Conservation (phyloP, 257 asterid genomes). For the Prunella vulgaris region DNA sequence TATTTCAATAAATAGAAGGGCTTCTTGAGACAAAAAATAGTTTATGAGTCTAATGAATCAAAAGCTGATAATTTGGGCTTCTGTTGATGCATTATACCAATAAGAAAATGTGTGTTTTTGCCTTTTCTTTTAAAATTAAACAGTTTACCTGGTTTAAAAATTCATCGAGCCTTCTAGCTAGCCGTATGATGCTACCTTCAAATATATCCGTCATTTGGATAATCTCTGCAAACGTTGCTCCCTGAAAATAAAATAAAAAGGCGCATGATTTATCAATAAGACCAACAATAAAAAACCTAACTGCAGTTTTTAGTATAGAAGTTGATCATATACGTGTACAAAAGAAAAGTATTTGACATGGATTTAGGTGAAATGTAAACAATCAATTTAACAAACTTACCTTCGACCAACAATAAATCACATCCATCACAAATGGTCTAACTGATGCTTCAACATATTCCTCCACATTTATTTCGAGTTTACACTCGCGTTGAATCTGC, state of each 20-base stretch:
- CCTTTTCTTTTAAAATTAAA: neutral
- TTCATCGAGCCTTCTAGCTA: constrained; percentile 90
- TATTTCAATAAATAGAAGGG: too few relatives aligned
- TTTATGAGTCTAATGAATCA: too few relatives aligned
- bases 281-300: constrained; percentile 5
- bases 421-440: constrained; percentile 93
- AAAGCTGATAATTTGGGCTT: too few relatives aligned
- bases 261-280: neutral
- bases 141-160: constrained; percentile 80
- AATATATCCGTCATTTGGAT: constrained; percentile 87
- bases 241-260: constrained; percentile 39
- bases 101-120: neutral
- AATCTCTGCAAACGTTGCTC: constrained; percentile 78
- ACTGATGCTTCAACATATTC: constrained; percentile 94
- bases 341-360: neutral
- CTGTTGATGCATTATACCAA: too few relatives aligned
- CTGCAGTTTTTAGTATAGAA: neutral
- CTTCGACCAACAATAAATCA: constrained; percentile 97
- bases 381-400: constrained; percentile 34
- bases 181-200: constrained; percentile 92
- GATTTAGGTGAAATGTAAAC: neutral
- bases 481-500: constrained; percentile 98
- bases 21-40: too few relatives aligned
- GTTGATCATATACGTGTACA: neutral
- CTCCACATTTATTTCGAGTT: constrained; percentile 84